These are phyloP conservation scores for Candida orba DNA, from an alignment of 805 yeast genomes.

Conservation along the genomic window DNA sequence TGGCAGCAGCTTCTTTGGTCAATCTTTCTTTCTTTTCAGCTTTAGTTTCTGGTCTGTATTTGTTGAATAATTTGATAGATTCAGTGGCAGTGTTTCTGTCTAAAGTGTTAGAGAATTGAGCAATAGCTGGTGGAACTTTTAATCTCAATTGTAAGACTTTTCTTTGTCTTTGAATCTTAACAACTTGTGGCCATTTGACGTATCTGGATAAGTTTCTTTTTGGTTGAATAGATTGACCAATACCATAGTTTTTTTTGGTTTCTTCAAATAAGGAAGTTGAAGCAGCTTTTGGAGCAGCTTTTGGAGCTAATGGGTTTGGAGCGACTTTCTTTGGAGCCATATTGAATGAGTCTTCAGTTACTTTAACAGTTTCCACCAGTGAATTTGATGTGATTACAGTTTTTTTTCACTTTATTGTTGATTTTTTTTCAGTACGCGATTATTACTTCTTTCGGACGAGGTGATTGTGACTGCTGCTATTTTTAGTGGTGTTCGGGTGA, in stretches of 20 bases:
- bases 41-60: constrained; percentile 97
- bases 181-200: constrained; percentile 99
- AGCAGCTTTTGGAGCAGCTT: constrained; percentile 94
- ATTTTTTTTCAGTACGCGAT: constrained; percentile 3
- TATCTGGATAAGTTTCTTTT: constrained; percentile 94
- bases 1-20: constrained; percentile 97
- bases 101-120: constrained; percentile 92
- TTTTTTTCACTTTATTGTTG: neutral
- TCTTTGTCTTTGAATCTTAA: constrained; percentile 98
- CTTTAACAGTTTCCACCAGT: no score
- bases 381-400: no score
- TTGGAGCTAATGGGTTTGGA: constrained; percentile 7
- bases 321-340: neutral
- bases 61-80: constrained; percentile 95
- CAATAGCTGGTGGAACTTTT: constrained; percentile 97
- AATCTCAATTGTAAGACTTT: constrained; percentile 91
- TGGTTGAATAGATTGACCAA: constrained; percentile 94
- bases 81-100: constrained; percentile 99
- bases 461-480: constrained; percentile 4
- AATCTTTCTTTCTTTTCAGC: constrained; percentile 99
- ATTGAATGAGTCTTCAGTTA: neutral
- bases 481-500: neutral
- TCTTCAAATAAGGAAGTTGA: constrained; percentile 87
- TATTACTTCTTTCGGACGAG: neutral
- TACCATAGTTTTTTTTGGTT: constrained; percentile 89